Evolutionary conservation across 345 rosid genomes (phyloP).

Genomic region (Nephelium lappaceum): DNA sequence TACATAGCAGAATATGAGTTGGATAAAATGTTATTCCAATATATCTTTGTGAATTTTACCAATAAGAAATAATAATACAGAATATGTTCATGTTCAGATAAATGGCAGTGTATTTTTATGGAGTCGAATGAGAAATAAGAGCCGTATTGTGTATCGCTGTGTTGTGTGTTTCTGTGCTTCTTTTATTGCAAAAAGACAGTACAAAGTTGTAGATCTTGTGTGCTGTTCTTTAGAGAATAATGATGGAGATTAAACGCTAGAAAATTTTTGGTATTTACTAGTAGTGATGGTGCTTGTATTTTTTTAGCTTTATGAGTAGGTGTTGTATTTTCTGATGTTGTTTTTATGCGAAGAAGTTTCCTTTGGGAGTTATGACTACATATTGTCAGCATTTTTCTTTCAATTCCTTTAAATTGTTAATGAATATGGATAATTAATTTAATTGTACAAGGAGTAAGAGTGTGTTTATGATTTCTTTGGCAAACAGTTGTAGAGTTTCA

Average conservation of each 20-base stretch:
- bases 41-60: background rate
- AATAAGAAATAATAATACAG: background rate
- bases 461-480: background rate
- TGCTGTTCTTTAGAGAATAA: background rate
- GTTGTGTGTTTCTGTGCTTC: background rate
- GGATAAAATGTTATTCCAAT: background rate
- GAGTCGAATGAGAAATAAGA: conserved; percentile 6
- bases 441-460: background rate
- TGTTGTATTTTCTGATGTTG: background rate
- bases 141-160: background rate
- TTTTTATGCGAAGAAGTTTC: background rate
- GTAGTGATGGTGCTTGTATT: background rate
- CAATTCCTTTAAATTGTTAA: background rate
- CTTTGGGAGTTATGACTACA: background rate
- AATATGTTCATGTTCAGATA: background rate
- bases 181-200: background rate
- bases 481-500: background rate
- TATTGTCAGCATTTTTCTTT: background rate
- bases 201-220: background rate
- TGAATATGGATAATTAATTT: background rate
- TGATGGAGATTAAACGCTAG: background rate
- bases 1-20: background rate
- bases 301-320: background rate
- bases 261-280: background rate
- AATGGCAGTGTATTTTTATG: background rate